phyloP scores from a whole-genome alignment of 257 asterid species.

The Rhazya stricta region DNA sequence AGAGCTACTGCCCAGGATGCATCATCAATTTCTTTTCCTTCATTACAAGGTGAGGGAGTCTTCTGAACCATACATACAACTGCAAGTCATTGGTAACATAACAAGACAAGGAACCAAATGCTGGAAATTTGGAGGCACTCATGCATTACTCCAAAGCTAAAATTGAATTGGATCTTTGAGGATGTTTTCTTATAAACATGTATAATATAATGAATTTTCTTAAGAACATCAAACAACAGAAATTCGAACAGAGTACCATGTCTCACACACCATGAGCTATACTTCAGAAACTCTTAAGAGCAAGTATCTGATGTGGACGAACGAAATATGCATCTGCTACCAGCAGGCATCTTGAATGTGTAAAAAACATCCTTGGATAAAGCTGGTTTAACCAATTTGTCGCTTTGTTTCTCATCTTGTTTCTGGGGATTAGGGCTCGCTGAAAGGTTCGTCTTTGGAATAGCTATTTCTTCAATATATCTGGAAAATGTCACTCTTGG shows the following conservation, averaged over 20 bases:
- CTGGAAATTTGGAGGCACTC: neutral
- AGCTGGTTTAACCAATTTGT: neutral
- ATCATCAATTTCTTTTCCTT: no score
- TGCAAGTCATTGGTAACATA: neutral
- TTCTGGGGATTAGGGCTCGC: neutral
- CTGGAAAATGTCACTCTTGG: conserved; percentile 58
- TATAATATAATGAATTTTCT: neutral
- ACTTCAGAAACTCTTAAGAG: no score
- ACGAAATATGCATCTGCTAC: no score
- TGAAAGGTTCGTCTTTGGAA: neutral
- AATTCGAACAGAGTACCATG: no score
- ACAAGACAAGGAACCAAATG: neutral
- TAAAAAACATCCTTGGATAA: neutral
- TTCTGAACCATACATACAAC: neutral
- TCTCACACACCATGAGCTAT: no score
- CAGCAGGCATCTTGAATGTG: no score
- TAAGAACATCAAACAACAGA: neutral
- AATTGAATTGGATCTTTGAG: neutral
- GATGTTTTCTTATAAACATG: neutral
- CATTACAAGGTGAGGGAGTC: no score
- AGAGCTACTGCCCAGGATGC: no score
- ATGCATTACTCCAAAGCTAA: neutral
- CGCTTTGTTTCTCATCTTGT: neutral
- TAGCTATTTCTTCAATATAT: conserved; percentile 18
- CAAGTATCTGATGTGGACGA: neutral